Base-by-base conservation (phyloP, 306 rosid species). In the Lupinus albus region DNA sequence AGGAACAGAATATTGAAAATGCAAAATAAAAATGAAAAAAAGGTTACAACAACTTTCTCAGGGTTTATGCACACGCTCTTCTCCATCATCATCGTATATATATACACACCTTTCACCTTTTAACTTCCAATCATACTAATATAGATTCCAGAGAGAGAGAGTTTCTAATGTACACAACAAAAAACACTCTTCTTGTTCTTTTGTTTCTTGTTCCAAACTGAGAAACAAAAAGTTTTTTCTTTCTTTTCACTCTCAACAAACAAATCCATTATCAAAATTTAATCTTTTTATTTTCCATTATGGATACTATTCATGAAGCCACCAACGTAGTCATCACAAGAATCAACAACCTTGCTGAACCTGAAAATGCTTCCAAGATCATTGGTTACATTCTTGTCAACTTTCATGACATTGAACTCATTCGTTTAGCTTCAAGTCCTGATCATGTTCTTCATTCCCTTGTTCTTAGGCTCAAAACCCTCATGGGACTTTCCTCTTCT, bases 311-410 rank as follows among this genome's bases (percentile, higher is more conserved):
- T 49, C 74, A 60, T 36, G 95, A 88, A 72, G 91, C 91, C 20
- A 84, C 87, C 4, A 75, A 52, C 51, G 45, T 77, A 6, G 86
- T 88, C n/a, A 72, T 82, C 46, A 42, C 86, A 0, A 85, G 81
- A 72, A 82, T 88, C 75, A 88, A 84, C 44, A 64, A 49, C 33
- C 51, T 25, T 25, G 28, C 84, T 25, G 95, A 88, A 18, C 89
- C 91, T 0, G 89, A 88, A 15, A 78, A 80, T 68, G 91, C 95
- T 8, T 75, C 87, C 0, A 88, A 84, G 73, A 86, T 88, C 76
- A 82, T 88, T 81, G 95, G 91, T 36, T 75, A 50, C 63, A 80
- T 88, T 16, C 78, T 88, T 66, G 72, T 88, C 21, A 83, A 70
- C 74, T 79, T 84, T 8, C 76, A 87, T 1, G 84, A 88, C 61